Conservation (phyloP, 2,329 filamentous ascomycete species). For the Apiospora malaysiana region DNA sequence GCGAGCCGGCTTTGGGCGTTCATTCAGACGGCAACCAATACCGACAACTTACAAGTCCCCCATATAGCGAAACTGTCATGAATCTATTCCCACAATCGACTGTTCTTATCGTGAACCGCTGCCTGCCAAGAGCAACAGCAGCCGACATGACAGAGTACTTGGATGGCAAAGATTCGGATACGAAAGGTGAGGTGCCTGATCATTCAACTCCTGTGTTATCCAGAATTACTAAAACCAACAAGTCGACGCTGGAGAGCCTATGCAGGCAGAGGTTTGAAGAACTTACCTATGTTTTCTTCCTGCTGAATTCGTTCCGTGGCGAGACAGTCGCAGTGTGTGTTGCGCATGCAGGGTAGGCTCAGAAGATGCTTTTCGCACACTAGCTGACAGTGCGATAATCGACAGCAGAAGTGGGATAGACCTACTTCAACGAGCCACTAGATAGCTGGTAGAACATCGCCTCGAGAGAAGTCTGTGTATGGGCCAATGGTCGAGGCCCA, state of each 20-base stretch:
- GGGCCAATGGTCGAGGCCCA: too few species aligned
- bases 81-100: conserved; percentile 29
- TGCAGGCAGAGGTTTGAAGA: neutral
- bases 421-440: too few species aligned
- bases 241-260: neutral
- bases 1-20: neutral
- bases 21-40: conserved; percentile 22
- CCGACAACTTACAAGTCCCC: conserved; percentile 26
- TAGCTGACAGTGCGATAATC: too few species aligned
- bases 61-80: conserved; percentile 28
- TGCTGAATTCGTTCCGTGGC: too few species aligned
- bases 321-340: too few species aligned
- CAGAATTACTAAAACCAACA: neutral
- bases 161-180: neutral
- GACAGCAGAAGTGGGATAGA: too few species aligned
- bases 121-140: conserved; percentile 29
- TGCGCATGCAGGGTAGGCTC: neutral
- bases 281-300: neutral
- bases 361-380: neutral
- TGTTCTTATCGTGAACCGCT: conserved; percentile 31
- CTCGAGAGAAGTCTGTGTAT: too few species aligned
- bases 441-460: too few species aligned
- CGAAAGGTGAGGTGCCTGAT: neutral
- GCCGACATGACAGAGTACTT: conserved; percentile 29
- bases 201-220: neutral